phyloP scores from a whole-genome alignment of 805 yeast species.

The Komagataella ulmi region DNA sequence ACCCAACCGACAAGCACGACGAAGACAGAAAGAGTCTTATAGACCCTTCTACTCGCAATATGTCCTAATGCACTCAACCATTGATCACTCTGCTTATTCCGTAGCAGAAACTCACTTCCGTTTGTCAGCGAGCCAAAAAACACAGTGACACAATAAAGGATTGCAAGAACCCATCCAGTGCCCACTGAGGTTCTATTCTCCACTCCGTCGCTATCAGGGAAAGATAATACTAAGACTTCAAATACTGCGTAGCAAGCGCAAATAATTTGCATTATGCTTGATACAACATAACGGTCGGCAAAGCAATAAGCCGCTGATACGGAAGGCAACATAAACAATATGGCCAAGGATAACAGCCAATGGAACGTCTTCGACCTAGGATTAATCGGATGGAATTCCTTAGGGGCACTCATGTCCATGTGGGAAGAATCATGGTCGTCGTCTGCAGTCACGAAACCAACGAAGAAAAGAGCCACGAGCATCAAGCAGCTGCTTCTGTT shows the following conservation, averaged over 20 bases:
- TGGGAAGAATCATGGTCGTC: neutral
- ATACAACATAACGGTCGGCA: constrained; percentile 33
- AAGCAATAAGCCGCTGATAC: constrained; percentile 38
- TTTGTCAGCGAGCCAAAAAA: constrained; percentile 41
- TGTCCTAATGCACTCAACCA: constrained; percentile 24
- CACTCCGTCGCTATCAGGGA: constrained; percentile 51
- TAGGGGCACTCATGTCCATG: neutral
- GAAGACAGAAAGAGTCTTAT: constrained; percentile 33
- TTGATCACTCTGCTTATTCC: constrained; percentile 18
- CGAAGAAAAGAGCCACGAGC: neutral
- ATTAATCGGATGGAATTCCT: neutral
- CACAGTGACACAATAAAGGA: constrained; percentile 31
- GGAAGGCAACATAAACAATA: constrained; percentile 43
- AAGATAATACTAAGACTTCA: constrained; percentile 44
- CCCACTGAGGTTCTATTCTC: constrained; percentile 60
- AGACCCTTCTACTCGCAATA: constrained; percentile 17
- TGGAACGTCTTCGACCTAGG: constrained; percentile 47
- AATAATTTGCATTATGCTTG: constrained; percentile 30
- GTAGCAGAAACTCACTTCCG: constrained; percentile 32
- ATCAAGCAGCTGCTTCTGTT: neutral
- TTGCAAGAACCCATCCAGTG: constrained; percentile 47
- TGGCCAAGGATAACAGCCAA: constrained; percentile 39
- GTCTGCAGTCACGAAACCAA: neutral
- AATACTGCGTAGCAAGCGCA: constrained; percentile 36
- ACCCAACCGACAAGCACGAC: constrained; percentile 60